Conservation (phyloP, 1,284 basidiomycete species). For the Naganishia sp. region DNA sequence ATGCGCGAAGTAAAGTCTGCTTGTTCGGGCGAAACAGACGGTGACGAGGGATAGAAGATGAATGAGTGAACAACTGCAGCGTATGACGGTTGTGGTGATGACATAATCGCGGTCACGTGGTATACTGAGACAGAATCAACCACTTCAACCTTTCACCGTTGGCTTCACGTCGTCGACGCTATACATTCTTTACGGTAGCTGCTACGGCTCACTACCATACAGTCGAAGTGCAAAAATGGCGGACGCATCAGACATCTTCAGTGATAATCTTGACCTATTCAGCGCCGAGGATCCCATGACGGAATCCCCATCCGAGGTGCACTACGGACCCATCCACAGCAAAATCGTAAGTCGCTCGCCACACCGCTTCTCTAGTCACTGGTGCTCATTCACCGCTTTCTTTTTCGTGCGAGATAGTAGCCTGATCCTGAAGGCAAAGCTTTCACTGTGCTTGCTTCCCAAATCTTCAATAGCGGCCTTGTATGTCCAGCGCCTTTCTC, state of each 20-base stretch:
- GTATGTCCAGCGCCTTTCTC: slow-evolving; percentile 7
- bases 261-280: slow-evolving; percentile 10
- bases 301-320: slow-evolving; percentile 14
- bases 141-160: not conserved
- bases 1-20: not conserved
- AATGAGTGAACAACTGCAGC: not conserved
- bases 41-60: not conserved
- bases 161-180: not conserved
- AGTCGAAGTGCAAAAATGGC: not conserved
- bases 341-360: slow-evolving; percentile 16
- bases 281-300: not conserved
- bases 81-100: not conserved
- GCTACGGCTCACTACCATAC: not conserved
- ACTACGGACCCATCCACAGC: slow-evolving; percentile 22
- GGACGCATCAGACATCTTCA: slow-evolving; percentile 18
- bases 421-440: slow-evolving; percentile 31
- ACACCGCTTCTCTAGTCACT: not conserved
- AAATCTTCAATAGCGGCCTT: slow-evolving; percentile 35
- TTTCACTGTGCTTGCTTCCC: slow-evolving; percentile 22
- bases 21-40: not conserved
- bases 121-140: not conserved
- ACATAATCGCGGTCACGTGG: slow-evolving; percentile 3
- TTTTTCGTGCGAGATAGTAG: slow-evolving; percentile 11
- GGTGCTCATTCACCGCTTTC: not conserved
- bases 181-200: too few relatives aligned